Percentiles rank a stretch among this genome's conserved stretches.
Conservation (phyloP, 139 green algal species). For the Desmodesmus armatus region DNA sequence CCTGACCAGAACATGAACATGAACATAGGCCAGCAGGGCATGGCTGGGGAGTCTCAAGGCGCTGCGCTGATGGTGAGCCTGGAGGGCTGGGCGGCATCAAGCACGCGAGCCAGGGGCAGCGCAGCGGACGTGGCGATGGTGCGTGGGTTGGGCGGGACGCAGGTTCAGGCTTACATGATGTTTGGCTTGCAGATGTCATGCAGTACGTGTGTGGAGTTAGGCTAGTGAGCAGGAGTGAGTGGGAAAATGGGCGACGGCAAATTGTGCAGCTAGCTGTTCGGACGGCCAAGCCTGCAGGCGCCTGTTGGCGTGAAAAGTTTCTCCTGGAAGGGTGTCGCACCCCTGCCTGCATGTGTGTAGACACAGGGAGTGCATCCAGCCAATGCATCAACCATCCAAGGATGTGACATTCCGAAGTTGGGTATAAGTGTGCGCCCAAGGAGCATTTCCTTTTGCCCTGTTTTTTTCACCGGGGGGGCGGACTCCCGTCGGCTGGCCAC, state of each 20-base stretch:
- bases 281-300: too few relatives aligned
- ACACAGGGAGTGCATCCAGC: too few relatives aligned
- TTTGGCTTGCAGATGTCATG: too few relatives aligned
- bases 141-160: too few relatives aligned
- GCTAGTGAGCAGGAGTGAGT: background rate
- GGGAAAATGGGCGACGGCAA: background rate
- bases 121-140: too few relatives aligned
- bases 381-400: too few relatives aligned
- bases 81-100: background rate
- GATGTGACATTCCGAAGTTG: too few relatives aligned
- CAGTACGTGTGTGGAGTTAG: background rate
- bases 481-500: background rate
- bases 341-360: too few relatives aligned
- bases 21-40: conserved; percentile 20
- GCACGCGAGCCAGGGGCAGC: background rate
- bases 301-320: background rate
- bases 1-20: too few relatives aligned
- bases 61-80: conserved; percentile 34
- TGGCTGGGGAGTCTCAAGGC: background rate
- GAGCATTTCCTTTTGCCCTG: background rate
- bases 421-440: background rate
- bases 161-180: too few relatives aligned
- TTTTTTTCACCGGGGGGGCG: too few relatives aligned
- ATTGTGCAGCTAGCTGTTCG: background rate
- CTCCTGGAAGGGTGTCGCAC: background rate